Evolutionary conservation across 1,284 basidiomycete genomes (phyloP).

Genomic region (Marasmius tenuissimus): DNA sequence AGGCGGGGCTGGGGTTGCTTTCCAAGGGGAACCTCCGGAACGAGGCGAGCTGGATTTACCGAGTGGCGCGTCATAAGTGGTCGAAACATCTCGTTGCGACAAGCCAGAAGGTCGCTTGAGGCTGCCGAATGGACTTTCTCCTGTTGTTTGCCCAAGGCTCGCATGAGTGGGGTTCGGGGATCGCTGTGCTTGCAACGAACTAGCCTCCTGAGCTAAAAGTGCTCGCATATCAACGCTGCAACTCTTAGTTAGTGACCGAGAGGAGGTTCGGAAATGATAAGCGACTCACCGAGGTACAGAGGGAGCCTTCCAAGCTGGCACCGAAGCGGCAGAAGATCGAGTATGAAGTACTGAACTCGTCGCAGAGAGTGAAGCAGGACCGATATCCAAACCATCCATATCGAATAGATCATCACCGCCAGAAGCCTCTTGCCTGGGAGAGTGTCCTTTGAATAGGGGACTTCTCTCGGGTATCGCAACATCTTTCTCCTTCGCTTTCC

Average conservation of each 20-base stretch:
- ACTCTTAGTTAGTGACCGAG: slow-evolving; percentile 1
- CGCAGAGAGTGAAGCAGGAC: slow-evolving; percentile 1
- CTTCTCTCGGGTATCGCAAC: slow-evolving; percentile 3
- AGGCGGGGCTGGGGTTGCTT: not conserved
- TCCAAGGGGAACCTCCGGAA: slow-evolving; percentile 15
- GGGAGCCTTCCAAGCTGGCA: slow-evolving; percentile 38
- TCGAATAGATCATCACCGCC: slow-evolving; percentile 54
- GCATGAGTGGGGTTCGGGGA: not conserved
- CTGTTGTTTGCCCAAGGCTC: not conserved
- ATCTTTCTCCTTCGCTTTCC: slow-evolving; percentile 29
- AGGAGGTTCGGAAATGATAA: slow-evolving; percentile 4
- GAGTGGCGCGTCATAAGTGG: not conserved
- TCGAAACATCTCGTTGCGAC: not conserved
- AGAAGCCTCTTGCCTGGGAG: not conserved
- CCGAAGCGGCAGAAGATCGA: not conserved
- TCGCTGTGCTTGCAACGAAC: slow-evolving; percentile 18
- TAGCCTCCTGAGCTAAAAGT: slow-evolving; percentile 81
- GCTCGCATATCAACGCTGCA: slow-evolving; percentile 77
- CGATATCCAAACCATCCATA: slow-evolving; percentile 58
- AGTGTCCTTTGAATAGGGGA: slow-evolving; percentile 17
- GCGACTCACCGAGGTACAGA: slow-evolving; percentile 41
- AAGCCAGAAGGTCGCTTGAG: not conserved
- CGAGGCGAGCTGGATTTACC: slow-evolving; percentile 4
- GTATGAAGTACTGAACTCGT: slow-evolving; percentile 4
- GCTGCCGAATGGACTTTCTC: not conserved